Conservation (phyloP, 2,329 filamentous ascomycete genomes). For the Colletotrichum filicis region DNA sequence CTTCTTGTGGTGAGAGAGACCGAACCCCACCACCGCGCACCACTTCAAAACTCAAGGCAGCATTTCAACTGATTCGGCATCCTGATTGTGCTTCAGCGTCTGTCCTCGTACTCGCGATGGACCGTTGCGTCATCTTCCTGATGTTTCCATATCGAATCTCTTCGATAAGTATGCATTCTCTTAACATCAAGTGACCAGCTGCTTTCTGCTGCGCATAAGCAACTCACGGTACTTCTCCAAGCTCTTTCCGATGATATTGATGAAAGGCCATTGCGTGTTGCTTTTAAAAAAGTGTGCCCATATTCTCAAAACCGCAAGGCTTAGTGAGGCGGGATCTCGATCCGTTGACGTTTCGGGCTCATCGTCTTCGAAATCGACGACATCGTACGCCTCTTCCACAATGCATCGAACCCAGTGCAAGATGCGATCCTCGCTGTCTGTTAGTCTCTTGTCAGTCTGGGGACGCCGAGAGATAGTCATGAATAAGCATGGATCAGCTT, state of each 20-base stretch:
- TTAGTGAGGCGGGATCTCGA: constrained; percentile 44
- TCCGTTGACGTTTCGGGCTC: constrained; percentile 38
- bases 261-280: constrained; percentile 60
- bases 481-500: constrained; percentile 8
- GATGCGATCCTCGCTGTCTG: constrained; percentile 55
- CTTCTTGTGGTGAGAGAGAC: background rate
- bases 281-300: constrained; percentile 59
- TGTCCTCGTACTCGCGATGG: background rate
- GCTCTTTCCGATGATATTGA: constrained; percentile 55
- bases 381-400: constrained; percentile 54
- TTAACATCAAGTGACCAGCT: background rate
- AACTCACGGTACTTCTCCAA: constrained; percentile 49
- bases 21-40: background rate
- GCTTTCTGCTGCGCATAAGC: constrained; percentile 23
- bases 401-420: constrained; percentile 58
- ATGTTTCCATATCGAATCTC: background rate
- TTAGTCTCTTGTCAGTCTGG: background rate
- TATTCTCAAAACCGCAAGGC: constrained; percentile 54
- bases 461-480: too few species aligned
- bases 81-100: background rate
- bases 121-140: background rate
- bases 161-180: background rate
- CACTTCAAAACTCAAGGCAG: background rate
- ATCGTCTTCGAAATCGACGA: constrained; percentile 52
- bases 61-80: background rate